Evolutionary conservation across 805 yeast genomes (phyloP).

Genomic region (Ogataea paradorogensis): DNA sequence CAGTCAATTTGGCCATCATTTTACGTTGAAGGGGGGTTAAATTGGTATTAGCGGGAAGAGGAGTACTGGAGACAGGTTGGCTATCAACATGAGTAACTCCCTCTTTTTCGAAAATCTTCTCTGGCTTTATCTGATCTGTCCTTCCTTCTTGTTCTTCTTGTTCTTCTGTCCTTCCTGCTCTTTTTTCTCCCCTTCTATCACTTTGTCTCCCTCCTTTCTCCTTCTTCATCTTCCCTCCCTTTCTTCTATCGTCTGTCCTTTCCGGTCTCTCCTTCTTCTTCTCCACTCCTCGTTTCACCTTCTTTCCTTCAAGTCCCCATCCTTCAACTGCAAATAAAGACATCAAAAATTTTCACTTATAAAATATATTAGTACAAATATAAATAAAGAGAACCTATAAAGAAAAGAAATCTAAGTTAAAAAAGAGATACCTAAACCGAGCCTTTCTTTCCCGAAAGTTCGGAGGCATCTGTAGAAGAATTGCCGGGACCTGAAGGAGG

Average conservation of each 20-base stretch:
- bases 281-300: conserved; percentile 34
- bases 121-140: conserved; percentile 5
- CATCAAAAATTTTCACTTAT: conserved; percentile 38
- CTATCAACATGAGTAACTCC: no score
- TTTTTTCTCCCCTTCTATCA: conserved; percentile 7
- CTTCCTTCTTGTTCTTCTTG: conserved; percentile 7
- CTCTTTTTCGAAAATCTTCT: background rate
- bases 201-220: conserved; percentile 17
- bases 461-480: background rate
- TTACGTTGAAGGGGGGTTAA: conserved; percentile 84
- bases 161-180: conserved; percentile 9
- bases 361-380: conserved; percentile 4
- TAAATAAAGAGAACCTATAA: conserved; percentile 1
- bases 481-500: background rate
- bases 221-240: conserved; percentile 9
- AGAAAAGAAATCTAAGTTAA: background rate
- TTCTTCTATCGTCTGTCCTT: no score
- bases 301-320: conserved; percentile 63
- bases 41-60: conserved; percentile 27
- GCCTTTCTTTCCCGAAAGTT: background rate
- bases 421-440: conserved; percentile 1
- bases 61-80: background rate
- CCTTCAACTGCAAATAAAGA: conserved; percentile 78
- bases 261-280: conserved; percentile 5
- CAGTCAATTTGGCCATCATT: conserved; percentile 92